These are phyloP conservation scores for Cadophora luteo-olivacea DNA, from an alignment of 2,329 filamentous ascomycete genomes.

Conservation along the genomic window DNA sequence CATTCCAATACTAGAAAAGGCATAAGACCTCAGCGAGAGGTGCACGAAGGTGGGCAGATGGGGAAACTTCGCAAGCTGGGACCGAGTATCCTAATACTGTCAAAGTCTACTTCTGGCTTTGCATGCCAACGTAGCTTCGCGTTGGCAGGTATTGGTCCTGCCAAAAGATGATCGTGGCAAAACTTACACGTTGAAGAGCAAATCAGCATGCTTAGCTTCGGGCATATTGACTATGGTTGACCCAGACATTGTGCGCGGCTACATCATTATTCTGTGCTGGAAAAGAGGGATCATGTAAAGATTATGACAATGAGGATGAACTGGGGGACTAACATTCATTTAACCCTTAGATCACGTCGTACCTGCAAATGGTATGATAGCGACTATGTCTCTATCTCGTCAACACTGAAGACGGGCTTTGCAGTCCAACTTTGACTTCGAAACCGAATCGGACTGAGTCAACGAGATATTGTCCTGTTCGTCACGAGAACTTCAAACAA, in stretches of 20 bases:
- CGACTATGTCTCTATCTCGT: conserved; percentile 30
- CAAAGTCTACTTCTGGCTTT: too few species aligned
- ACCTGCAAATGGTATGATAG: conserved; percentile 14
- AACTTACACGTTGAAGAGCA: not conserved
- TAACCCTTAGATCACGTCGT: conserved; percentile 30
- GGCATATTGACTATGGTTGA: conserved; percentile 13
- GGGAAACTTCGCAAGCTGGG: too few species aligned
- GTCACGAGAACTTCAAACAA: conserved; percentile 16
- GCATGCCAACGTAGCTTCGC: too few species aligned
- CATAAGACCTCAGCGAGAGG: too few species aligned
- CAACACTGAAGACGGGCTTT: conserved; percentile 29
- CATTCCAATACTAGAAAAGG: too few species aligned
- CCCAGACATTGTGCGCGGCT: conserved; percentile 21
- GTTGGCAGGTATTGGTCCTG: too few species aligned
- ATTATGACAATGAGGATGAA: conserved; percentile 25
- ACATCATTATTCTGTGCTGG: conserved; percentile 26
- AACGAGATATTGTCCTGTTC: not conserved
- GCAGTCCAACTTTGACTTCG: conserved; percentile 28
- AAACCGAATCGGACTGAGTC: conserved; percentile 20
- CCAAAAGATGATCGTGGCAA: conserved; percentile 40
- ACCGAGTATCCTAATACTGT: too few species aligned
- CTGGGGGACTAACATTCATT: conserved; percentile 1
- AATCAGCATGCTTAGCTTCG: conserved; percentile 8
- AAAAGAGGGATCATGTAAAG: conserved; percentile 28
- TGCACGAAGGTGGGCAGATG: too few species aligned